Evolutionary conservation across 768 basidiomycete species (phyloP).

Genomic region (Calocera viscosa): DNA sequence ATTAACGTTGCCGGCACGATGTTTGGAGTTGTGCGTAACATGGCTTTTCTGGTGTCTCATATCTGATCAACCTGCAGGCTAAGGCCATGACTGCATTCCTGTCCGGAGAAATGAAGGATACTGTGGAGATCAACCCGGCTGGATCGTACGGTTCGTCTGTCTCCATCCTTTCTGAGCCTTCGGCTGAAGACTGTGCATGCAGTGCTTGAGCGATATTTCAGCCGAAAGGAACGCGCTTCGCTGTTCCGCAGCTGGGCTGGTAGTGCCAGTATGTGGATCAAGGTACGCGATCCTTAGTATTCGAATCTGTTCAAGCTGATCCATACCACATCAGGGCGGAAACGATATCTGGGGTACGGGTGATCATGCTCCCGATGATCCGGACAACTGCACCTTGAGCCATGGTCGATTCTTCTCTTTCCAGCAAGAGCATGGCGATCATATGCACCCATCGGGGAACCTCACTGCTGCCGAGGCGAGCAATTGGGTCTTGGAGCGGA

Average conservation of each 20-base stretch:
- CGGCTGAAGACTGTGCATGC: background rate
- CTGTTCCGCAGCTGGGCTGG: slow-evolving; percentile 94
- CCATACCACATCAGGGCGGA: slow-evolving; percentile 45
- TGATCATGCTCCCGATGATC: slow-evolving; percentile 70
- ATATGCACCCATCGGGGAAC: slow-evolving; percentile 33
- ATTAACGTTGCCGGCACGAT: slow-evolving; percentile 70
- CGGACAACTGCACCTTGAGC: slow-evolving; percentile 38
- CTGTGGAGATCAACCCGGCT: slow-evolving; percentile 71
- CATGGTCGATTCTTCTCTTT: slow-evolving; percentile 81
- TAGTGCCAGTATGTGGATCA: slow-evolving; percentile 86
- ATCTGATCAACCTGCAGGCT: slow-evolving; percentile 35
- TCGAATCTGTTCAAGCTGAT: background rate
- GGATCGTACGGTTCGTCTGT: slow-evolving; percentile 51
- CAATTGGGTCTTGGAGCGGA: slow-evolving; percentile 70
- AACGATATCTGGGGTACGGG: slow-evolving; percentile 70
- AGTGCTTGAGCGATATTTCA: slow-evolving; percentile 85
- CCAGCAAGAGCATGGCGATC: slow-evolving; percentile 30
- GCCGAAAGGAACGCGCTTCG: slow-evolving; percentile 70
- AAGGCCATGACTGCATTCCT: slow-evolving; percentile 94
- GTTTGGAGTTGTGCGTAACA: slow-evolving; percentile 11
- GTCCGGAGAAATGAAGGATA: slow-evolving; percentile 92
- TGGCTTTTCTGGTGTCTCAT: background rate
- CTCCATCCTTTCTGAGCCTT: background rate
- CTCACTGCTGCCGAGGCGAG: slow-evolving; percentile 68
- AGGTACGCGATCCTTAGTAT: slow-evolving; percentile 37